phyloP scores from a whole-genome alignment of 2,329 filamentous ascomycete species.

The Gnomoniopsis smithogilvyi region DNA sequence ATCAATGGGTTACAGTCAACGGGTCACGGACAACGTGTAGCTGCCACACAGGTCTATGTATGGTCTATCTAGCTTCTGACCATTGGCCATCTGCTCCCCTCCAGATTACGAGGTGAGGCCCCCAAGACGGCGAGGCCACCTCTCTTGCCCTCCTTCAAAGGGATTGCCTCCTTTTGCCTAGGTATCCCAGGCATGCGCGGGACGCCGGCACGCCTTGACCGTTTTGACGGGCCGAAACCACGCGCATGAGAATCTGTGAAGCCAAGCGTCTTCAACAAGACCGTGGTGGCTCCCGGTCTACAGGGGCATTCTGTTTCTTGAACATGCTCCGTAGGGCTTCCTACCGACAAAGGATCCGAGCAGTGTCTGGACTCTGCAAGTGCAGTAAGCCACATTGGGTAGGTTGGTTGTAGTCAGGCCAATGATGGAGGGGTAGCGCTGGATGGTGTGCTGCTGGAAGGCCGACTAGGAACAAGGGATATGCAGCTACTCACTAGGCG shows the following conservation, averaged over 20 bases:
- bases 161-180: too few species aligned
- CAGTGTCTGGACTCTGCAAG: background rate
- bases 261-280: background rate
- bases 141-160: too few species aligned
- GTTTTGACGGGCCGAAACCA: background rate
- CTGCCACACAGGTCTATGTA: slow-evolving; percentile 1
- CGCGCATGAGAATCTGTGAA: background rate
- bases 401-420: background rate
- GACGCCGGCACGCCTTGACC: too few species aligned
- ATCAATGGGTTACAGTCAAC: background rate
- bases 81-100: slow-evolving; percentile 9
- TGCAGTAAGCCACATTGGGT: background rate
- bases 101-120: background rate
- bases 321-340: background rate
- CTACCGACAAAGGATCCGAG: background rate
- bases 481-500: background rate
- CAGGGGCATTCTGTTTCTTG: background rate
- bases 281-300: background rate
- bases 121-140: background rate
- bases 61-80: too few species aligned
- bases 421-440: background rate
- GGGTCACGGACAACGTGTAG: slow-evolving; percentile 12
- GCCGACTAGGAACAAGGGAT: background rate
- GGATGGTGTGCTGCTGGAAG: background rate
- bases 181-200: too few species aligned